Conservation (phyloP, 1,139 yeast genomes). For the Oligophagozyma castellii region DNA sequence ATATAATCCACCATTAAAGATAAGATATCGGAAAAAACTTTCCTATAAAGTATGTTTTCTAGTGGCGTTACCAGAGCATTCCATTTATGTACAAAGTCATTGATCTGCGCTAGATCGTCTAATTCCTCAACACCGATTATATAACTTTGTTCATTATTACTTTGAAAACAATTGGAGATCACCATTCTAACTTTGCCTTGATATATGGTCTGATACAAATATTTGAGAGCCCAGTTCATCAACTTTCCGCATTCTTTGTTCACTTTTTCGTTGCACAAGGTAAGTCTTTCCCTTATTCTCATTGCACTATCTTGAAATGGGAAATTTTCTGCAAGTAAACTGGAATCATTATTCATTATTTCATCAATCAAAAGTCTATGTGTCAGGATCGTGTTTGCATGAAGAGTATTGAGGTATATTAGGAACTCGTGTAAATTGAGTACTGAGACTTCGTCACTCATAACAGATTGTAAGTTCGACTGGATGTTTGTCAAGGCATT, state of each 20-base stretch:
- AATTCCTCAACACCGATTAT: conserved; percentile 23
- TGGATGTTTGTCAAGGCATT: conserved; percentile 21
- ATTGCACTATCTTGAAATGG: conserved; percentile 44
- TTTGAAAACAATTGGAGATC: conserved; percentile 10
- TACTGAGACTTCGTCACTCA: conserved; percentile 17
- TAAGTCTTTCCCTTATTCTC: conserved; percentile 31
- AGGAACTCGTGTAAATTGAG: conserved; percentile 20
- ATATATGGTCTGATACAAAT: conserved; percentile 17
- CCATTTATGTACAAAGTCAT: conserved; percentile 52
- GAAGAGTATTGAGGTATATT: conserved; percentile 21
- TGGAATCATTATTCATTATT: conserved; percentile 19
- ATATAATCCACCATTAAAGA: conserved; percentile 35
- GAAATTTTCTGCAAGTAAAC: conserved; percentile 30
- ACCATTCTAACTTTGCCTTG: conserved; percentile 14
- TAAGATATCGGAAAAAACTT: conserved; percentile 37
- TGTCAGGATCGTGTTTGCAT: conserved; percentile 11
- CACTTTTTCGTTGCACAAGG: conserved; percentile 11
- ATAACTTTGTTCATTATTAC: conserved; percentile 14
- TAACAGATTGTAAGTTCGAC: conserved; percentile 22
- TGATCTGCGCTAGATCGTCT: conserved; percentile 26
- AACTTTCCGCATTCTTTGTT: conserved; percentile 16
- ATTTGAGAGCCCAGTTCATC: conserved; percentile 18
- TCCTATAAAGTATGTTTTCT: conserved; percentile 40
- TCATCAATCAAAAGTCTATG: conserved; percentile 19
- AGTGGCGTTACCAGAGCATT: conserved; percentile 50